phyloP scores from a whole-genome alignment of 495 filamentous ascomycete species.

The Aspergillus baeticus region DNA sequence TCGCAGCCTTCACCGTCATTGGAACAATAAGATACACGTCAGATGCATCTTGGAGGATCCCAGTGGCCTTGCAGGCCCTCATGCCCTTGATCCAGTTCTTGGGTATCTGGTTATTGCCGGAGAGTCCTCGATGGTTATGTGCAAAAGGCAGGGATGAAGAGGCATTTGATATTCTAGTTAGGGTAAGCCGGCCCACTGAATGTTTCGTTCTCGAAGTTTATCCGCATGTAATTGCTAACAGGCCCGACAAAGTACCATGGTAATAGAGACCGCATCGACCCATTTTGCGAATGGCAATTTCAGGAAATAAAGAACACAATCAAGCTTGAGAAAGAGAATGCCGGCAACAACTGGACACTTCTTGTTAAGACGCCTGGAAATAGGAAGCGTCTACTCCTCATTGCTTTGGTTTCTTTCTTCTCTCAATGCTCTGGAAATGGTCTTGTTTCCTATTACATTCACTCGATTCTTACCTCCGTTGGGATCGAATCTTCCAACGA shows the following conservation, averaged over 20 bases:
- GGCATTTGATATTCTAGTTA: constrained; percentile 1
- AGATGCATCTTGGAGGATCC: constrained; percentile 3
- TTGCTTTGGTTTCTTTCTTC: background rate
- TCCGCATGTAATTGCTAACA: background rate
- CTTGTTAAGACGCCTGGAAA: constrained; percentile 1
- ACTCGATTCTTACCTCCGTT: constrained; percentile 3
- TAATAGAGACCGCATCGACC: background rate
- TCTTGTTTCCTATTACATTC: constrained; percentile 5
- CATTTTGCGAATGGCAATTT: background rate
- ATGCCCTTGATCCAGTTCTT: background rate
- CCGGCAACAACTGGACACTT: background rate
- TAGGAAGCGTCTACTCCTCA: background rate
- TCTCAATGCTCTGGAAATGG: constrained; percentile 6
- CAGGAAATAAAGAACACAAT: background rate
- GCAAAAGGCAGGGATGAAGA: background rate
- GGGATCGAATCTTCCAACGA: background rate
- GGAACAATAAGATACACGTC: constrained; percentile 2
- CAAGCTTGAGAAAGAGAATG: background rate
- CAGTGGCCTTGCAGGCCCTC: background rate
- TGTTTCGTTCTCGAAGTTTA: background rate
- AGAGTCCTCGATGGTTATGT: constrained; percentile 6
- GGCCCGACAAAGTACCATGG: background rate
- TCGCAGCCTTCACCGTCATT: background rate
- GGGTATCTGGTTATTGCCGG: background rate
- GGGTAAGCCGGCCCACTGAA: background rate